Conservation (phyloP, 2,329 filamentous ascomycete genomes). For the Ophiobolus disseminans region DNA sequence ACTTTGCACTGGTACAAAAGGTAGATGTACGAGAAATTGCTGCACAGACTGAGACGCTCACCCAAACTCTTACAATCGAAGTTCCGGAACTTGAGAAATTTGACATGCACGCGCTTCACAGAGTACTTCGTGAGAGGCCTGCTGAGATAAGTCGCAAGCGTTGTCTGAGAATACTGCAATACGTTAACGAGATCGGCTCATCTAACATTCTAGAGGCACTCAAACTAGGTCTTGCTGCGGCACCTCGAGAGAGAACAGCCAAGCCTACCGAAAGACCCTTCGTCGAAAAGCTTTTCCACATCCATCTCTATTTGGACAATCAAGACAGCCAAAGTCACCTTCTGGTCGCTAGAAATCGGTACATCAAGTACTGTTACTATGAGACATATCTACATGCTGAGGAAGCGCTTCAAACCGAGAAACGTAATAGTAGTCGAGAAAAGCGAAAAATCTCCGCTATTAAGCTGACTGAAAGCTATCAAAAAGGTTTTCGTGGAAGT, state of each 20-base stretch:
- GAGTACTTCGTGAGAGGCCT: neutral
- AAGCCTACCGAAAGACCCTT: too few relatives aligned
- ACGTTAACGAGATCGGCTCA: conserved; percentile 9
- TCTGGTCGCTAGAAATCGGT: conserved; percentile 5
- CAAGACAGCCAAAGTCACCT: conserved; percentile 9
- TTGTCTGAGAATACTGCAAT: conserved; percentile 9
- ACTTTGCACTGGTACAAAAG: neutral
- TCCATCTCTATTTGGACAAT: conserved; percentile 8
- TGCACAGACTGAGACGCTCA: too few relatives aligned
- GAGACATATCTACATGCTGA: conserved; percentile 11
- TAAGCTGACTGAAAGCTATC: conserved; percentile 7
- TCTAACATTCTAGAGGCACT: conserved; percentile 8
- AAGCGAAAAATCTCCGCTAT: conserved; percentile 1
- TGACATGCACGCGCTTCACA: neutral
- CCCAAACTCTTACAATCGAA: neutral
- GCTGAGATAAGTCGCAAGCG: neutral
- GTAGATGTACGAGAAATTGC: too few relatives aligned
- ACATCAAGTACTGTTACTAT: conserved; percentile 16
- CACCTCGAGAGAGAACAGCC: too few relatives aligned
- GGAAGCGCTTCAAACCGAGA: conserved; percentile 6
- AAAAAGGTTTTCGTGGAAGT: neutral
- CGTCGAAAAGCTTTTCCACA: conserved; percentile 5
- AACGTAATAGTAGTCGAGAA: conserved; percentile 2
- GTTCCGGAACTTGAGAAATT: conserved; percentile 6
- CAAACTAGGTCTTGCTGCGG: neutral